phyloP scores from a whole-genome alignment of 2,329 filamentous ascomycete species.

The Lizonia empirigonia region DNA sequence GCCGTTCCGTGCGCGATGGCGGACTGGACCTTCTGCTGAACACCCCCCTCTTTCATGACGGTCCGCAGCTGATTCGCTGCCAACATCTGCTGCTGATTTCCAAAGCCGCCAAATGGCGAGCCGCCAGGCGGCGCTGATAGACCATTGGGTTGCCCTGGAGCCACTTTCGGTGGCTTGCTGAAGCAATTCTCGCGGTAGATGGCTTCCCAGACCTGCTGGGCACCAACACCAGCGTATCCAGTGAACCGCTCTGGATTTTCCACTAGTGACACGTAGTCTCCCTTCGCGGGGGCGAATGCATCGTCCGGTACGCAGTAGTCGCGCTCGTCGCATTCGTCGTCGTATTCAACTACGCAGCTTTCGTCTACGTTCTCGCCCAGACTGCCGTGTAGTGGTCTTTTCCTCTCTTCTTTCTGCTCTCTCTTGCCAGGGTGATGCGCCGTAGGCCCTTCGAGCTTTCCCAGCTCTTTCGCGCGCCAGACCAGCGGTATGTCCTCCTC shows the following conservation, averaged over 20 bases:
- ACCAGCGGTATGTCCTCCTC: constrained; percentile 91
- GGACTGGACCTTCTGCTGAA: constrained; percentile 65
- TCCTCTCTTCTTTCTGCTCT: constrained; percentile 71
- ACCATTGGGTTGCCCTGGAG: constrained; percentile 36
- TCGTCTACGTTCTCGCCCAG: constrained; percentile 88
- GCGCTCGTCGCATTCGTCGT: constrained; percentile 94
- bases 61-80: constrained; percentile 66
- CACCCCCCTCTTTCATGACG: constrained; percentile 64
- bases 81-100: constrained; percentile 53
- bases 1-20: constrained; percentile 59
- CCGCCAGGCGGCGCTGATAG: constrained; percentile 45
- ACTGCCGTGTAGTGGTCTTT: constrained; percentile 78
- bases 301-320: constrained; percentile 98
- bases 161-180: constrained; percentile 52
- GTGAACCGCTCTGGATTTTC: constrained; percentile 96
- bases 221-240: constrained; percentile 83
- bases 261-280: constrained; percentile 93
- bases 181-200: constrained; percentile 99
- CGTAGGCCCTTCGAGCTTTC: constrained; percentile 87
- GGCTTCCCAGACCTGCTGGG: constrained; percentile 92
- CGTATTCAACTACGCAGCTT: constrained; percentile 95
- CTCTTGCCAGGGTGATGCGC: constrained; percentile 85
- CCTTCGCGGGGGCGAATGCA: constrained; percentile 82
- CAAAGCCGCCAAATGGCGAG: constrained; percentile 51
- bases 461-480: constrained; percentile 90